Evolutionary conservation across 176 grass and related monocot species (phyloP).

Genomic region (Lolium multiflorum): DNA sequence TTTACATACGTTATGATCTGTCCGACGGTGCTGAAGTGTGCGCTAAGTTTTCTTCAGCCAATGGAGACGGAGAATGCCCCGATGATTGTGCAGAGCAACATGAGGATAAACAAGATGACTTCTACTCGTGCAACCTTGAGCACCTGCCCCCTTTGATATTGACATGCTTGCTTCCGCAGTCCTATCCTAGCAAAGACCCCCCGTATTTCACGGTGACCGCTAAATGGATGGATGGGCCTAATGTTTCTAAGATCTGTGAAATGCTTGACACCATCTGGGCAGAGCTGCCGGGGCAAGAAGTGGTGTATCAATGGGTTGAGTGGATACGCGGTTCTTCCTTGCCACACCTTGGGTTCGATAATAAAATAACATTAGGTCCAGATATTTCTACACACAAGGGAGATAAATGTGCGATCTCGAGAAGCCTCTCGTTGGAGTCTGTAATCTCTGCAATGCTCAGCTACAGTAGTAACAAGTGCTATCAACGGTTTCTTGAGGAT

Average conservation of each 20-base stretch:
- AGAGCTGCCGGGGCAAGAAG: slow-evolving; percentile 59
- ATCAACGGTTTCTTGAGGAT: slow-evolving; percentile 57
- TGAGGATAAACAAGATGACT: slow-evolving; percentile 24
- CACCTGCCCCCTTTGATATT: slow-evolving; percentile 60
- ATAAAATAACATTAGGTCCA: slow-evolving; percentile 38
- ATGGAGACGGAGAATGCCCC: not conserved
- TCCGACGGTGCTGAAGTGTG: slow-evolving; percentile 10
- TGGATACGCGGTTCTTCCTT: slow-evolving; percentile 55
- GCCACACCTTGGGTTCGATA: slow-evolving; percentile 51
- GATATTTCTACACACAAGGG: not conserved
- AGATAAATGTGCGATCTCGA: slow-evolving; percentile 46
- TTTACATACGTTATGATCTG: slow-evolving; percentile 44
- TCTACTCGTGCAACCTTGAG: slow-evolving; percentile 51
- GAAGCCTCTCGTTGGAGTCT: slow-evolving; percentile 35
- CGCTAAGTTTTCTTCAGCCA: slow-evolving; percentile 30
- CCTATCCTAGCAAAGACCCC: slow-evolving; percentile 63
- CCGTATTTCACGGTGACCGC: slow-evolving; percentile 54
- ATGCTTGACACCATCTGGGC: slow-evolving; percentile 63
- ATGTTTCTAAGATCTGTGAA: slow-evolving; percentile 51
- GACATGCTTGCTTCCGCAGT: slow-evolving; percentile 54
- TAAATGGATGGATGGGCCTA: slow-evolving; percentile 59
- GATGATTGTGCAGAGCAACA: slow-evolving; percentile 3
- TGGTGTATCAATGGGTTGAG: slow-evolving; percentile 65
- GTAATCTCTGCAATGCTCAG: slow-evolving; percentile 52
- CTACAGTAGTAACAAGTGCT: slow-evolving; percentile 37